Percentiles rank a stretch among this genome's conserved stretches.
Evolutionary conservation across 805 yeast genomes (phyloP).

Genomic region (Wickerhamomyces strasburgensis): DNA sequence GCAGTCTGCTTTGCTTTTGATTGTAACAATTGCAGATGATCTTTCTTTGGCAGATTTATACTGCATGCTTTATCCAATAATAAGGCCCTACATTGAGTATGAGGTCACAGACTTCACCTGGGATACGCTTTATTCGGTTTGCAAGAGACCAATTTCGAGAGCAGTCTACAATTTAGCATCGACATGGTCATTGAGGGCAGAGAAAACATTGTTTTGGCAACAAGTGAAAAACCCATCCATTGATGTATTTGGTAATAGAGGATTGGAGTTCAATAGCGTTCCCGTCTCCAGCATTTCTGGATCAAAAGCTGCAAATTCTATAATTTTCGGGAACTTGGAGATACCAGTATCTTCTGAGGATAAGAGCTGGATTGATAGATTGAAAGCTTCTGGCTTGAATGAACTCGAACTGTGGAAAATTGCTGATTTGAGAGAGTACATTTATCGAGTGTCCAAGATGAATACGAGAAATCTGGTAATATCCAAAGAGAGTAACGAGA

Average conservation of each 20-base stretch:
- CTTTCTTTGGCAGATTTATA: conserved; percentile 73
- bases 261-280: conserved; percentile 28
- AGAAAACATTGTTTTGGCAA: conserved; percentile 79
- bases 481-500: conserved; percentile 12
- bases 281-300: conserved; percentile 15
- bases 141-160: conserved; percentile 63
- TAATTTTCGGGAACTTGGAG: conserved; percentile 37
- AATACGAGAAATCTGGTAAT: conserved; percentile 28
- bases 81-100: conserved; percentile 70
- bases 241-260: conserved; percentile 44
- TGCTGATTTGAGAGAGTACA: conserved; percentile 61
- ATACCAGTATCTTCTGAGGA: conserved; percentile 61
- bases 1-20: conserved; percentile 56
- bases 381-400: conserved; percentile 67
- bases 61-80: conserved; percentile 77
- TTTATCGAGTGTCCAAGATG: conserved; percentile 50
- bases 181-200: conserved; percentile 66
- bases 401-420: conserved; percentile 82
- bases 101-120: conserved; percentile 68
- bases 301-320: conserved; percentile 20
- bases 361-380: conserved; percentile 63
- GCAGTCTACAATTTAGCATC: conserved; percentile 58
- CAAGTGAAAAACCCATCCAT: conserved; percentile 32
- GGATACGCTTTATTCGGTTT: conserved; percentile 60
- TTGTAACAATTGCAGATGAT: conserved; percentile 57